Conservation (phyloP, 495 filamentous ascomycete species). For the Aspergillus affinis region DNA sequence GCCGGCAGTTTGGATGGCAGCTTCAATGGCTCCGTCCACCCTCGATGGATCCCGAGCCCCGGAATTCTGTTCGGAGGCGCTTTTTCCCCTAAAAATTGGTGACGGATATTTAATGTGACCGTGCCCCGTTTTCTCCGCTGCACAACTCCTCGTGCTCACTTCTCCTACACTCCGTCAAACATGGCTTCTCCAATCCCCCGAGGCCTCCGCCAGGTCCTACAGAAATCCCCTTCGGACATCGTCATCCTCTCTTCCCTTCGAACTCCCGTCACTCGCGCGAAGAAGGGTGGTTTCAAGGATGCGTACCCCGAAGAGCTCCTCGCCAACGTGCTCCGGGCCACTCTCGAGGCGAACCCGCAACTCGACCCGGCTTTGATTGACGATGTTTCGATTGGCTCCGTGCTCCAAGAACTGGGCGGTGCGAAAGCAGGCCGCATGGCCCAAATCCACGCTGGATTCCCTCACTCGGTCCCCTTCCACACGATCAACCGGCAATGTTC, state of each 20-base stretch:
- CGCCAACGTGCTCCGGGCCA: slow-evolving; percentile 76
- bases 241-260: slow-evolving; percentile 88
- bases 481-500: slow-evolving; percentile 88
- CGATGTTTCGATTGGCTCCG: slow-evolving; percentile 83
- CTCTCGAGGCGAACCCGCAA: slow-evolving; percentile 70
- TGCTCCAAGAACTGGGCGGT: slow-evolving; percentile 86
- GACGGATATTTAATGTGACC: background rate
- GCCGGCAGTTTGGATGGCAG: slow-evolving; percentile 32
- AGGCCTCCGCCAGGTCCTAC: slow-evolving; percentile 73
- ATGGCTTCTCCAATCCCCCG: slow-evolving; percentile 60
- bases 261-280: slow-evolving; percentile 78
- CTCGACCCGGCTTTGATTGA: slow-evolving; percentile 71
- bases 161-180: slow-evolving; percentile 3
- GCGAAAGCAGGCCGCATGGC: slow-evolving; percentile 92
- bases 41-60: slow-evolving; percentile 30
- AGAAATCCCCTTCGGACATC: slow-evolving; percentile 76
- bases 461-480: slow-evolving; percentile 70
- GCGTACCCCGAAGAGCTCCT: slow-evolving; percentile 90
- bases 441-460: slow-evolving; percentile 75
- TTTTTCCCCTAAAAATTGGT: background rate
- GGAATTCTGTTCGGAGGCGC: slow-evolving; percentile 32
- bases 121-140: slow-evolving; percentile 1
- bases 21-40: slow-evolving; percentile 25
- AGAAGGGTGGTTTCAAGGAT: slow-evolving; percentile 82
- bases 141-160: background rate